Evolutionary conservation across 805 yeast genomes (phyloP).

Genomic region (Ogataea henricii): DNA sequence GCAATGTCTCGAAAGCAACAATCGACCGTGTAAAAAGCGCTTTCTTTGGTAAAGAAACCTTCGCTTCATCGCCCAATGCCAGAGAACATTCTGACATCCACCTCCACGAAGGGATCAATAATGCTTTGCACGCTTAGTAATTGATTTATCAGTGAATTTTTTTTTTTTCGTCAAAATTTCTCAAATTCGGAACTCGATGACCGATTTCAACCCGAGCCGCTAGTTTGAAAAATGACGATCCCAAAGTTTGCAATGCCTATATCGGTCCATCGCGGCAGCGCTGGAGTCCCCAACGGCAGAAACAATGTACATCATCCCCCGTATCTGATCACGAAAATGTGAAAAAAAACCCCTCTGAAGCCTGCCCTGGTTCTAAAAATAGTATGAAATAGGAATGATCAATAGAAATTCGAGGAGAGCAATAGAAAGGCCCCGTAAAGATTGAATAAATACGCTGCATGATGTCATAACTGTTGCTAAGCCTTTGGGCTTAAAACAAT

Average conservation of each 20-base stretch:
- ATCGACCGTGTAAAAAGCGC: neutral
- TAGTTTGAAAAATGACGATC: neutral
- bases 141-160: neutral
- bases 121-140: neutral
- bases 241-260: neutral
- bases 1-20: too few relatives aligned
- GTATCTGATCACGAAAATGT: too few relatives aligned
- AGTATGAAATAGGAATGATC: neutral
- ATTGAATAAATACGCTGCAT: neutral
- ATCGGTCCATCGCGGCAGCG: neutral
- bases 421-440: neutral
- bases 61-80: neutral
- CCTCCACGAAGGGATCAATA: neutral
- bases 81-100: neutral
- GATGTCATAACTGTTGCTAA: conserved; percentile 4
- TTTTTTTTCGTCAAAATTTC: neutral
- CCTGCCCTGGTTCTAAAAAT: conserved; percentile 1
- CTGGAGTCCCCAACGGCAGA: too few relatives aligned
- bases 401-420: neutral
- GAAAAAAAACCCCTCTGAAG: neutral
- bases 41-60: neutral
- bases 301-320: too few relatives aligned
- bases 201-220: neutral
- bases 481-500: neutral
- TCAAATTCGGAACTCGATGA: neutral